These are phyloP conservation scores for Cryptosporidium parvum DNA, from an alignment of 169 alveolate species.

Conservation along the genomic window DNA sequence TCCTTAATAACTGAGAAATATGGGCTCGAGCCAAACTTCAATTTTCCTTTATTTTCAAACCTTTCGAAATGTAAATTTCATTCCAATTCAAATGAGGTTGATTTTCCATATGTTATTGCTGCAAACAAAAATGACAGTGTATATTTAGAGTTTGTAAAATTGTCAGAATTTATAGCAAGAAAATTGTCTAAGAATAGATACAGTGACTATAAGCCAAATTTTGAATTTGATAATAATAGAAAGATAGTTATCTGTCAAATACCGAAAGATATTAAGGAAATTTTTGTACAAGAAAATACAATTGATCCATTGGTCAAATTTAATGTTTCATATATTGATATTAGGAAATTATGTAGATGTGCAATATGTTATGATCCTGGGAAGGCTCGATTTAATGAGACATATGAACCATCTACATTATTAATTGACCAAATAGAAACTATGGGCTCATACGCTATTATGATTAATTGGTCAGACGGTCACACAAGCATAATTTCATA, in stretches of 20 bases:
- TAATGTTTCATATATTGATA: conserved; percentile 80
- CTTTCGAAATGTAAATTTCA: conserved; percentile 82
- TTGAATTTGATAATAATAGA: conserved; percentile 72
- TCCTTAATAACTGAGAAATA: conserved; percentile 83
- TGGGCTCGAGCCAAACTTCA: conserved; percentile 87
- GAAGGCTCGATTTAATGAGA: conserved; percentile 56
- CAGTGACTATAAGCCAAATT: conserved; percentile 49
- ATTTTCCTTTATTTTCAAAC: conserved; percentile 85
- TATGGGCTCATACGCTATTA: conserved; percentile 90
- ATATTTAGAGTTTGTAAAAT: conserved; percentile 72
- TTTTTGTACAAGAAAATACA: conserved; percentile 77
- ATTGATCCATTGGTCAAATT: background rate
- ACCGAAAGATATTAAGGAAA: conserved; percentile 76
- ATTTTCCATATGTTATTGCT: conserved; percentile 86
- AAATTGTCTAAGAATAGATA: conserved; percentile 78
- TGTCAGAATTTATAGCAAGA: conserved; percentile 82
- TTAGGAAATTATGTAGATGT: conserved; percentile 86
- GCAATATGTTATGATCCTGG: conserved; percentile 84
- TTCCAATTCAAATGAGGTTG: conserved; percentile 80
- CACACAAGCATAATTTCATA: conserved; percentile 82
- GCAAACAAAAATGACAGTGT: conserved; percentile 84
- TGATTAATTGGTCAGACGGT: conserved; percentile 91
- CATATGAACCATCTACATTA: conserved; percentile 79
- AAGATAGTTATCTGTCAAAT: conserved; percentile 69
- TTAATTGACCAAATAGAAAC: conserved; percentile 81